Base-by-base conservation (phyloP, 2,329 filamentous ascomycete genomes). In the Chaetomium sp. region DNA sequence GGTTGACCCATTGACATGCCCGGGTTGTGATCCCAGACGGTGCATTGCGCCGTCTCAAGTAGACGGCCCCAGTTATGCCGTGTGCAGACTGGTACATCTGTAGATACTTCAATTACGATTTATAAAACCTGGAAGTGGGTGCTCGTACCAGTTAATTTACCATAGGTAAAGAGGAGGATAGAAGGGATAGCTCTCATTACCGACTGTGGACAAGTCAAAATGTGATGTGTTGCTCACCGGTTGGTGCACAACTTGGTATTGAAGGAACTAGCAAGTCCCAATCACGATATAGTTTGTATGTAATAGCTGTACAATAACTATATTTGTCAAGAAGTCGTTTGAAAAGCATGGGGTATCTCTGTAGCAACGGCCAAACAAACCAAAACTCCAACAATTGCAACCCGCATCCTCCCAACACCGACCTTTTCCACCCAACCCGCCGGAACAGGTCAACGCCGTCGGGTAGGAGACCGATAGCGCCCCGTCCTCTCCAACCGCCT, bases 321-420 rank as follows among this genome's bases (percentile, higher is more conserved):
- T 10, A 23, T 25, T 23, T 10, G 12, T 50, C 21, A 9, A 10
- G 13, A n/a, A n/a, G 19, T n/a, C 10, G 21, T n/a, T 10, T 4
- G 27, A 31, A 57, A 50, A 50, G n/a, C 27, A 60, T 10, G 10
- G 58, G 58, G 58, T 60, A 60, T 60, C 31, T 53, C 55, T 27
- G 25, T 31, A 45, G 25, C 25, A 25, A 27, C 27, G 2, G n/a
- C 23, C 1, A 31, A 49, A 27, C 19, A 29, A 31, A 59, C 10
- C 21, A 12, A 25, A 51, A 42, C 47, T 51, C 47, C 25, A 47
- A n/a, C 8, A 6, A 29, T 10, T 19, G 33, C 27, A 9, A 5
- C 29, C 31, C 29, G 12, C 13, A n/a, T 19, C 27, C 9, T 19
- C 2, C 2, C 38, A 47, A 58, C 23, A 27, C 1, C 35, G 19